Conservation (phyloP, 225 moss, liverwort and hornwort genomes). For the Bryoerythrophyllum caledonicum region DNA sequence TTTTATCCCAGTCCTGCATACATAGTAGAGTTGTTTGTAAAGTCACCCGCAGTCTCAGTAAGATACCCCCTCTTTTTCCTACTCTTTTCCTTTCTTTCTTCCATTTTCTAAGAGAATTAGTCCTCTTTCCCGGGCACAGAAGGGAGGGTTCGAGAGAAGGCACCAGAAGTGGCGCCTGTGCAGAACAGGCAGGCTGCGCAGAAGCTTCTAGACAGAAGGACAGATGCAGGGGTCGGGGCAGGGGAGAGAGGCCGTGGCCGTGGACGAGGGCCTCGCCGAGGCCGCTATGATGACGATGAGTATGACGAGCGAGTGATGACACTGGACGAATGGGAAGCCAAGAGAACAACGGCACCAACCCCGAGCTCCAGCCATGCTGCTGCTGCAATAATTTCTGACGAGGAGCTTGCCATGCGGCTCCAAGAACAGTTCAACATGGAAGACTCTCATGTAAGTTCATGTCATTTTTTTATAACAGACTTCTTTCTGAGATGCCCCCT, state of each 20-base stretch:
- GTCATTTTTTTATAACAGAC: no score
- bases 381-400: conserved; percentile 47
- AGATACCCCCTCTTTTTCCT: no score
- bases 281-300: conserved; percentile 56
- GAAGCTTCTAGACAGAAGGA: conserved; percentile 82
- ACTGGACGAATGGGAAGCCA: conserved; percentile 91
- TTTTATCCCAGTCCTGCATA: not conserved
- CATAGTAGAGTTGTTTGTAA: no score
- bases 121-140: conserved; percentile 20
- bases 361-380: conserved; percentile 25
- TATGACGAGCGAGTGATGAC: conserved; percentile 76
- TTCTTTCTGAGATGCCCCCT: no score
- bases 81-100: not conserved
- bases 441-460: conserved; percentile 47
- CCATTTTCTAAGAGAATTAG: not conserved
- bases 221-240: conserved; percentile 47
- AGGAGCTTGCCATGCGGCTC: conserved; percentile 73
- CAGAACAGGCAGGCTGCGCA: conserved; percentile 94
- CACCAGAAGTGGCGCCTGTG: conserved; percentile 68
- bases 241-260: conserved; percentile 73
- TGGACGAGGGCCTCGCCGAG: conserved; percentile 68
- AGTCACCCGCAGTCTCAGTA: no score
- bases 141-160: conserved; percentile 49
- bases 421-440: conserved; percentile 86
- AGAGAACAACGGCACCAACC: conserved; percentile 37